Evolutionary conservation across 1,284 basidiomycete genomes (phyloP), one percentile per base, ranked within the genome.

Genomic region (Entoloma clypeatum): DNA sequence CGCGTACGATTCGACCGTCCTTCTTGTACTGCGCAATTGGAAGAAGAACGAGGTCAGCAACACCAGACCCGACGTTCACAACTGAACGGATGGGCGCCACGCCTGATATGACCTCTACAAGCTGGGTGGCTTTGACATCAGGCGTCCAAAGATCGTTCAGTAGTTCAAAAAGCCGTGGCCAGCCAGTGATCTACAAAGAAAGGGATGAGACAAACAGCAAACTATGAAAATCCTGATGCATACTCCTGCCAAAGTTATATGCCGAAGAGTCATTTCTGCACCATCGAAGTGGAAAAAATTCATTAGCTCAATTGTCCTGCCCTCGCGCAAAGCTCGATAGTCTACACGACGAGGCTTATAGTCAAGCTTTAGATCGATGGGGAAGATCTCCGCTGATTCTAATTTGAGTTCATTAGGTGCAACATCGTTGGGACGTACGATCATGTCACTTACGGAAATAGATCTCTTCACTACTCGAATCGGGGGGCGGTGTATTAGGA

Each of bases 261-360:
- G 93, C 37, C 95, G 77, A 37, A 99, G 66, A 0, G 92, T 95
- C 92, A 99, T 98, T 63, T 97, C 95, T 2, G 95, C 89, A 0
- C 92, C 95, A 54, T 99, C 95, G 54, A 99, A 99, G 63, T 98
- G 94, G 82, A 99, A 99, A 61, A 99, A 98, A 62, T 99, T 99
- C 95, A 99, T 98, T 43, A 99, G 67, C 60, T 99, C 96, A 47
- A 96, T 95, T 0, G 92, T 93, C 59, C 77, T 81, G 9, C 96
- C 96, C 54, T 94, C 86, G 11, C 85, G 77, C 36, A 98, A 69
- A n/a, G 93, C 94, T 44, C 81, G 71, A 62, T 97, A 96, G 62
- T 99, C 92, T 17, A 99, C 92, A 4, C 94, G 81, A 46, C 97
- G 91, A 33, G 96, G 95, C 63, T 99, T 99, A 65, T 99, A 99